Conservation (phyloP, 208 protist species). For the Paratrypanosoma confusum region DNA sequence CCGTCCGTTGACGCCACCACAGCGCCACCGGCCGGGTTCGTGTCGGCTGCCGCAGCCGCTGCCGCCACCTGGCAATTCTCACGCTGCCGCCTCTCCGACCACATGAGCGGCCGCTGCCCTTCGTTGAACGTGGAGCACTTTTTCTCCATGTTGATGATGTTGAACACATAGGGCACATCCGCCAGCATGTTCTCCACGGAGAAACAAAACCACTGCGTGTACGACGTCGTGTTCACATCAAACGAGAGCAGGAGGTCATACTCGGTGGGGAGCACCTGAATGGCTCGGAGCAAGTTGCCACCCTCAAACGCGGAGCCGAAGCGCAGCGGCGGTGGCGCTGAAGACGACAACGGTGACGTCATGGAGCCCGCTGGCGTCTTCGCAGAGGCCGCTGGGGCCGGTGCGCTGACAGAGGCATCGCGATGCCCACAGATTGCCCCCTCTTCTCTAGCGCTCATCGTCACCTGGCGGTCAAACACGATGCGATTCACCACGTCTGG, state of each 20-base stretch:
- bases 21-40: background rate
- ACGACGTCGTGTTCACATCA: constrained; percentile 91
- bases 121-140: constrained; percentile 90
- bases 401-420: too few relatives aligned
- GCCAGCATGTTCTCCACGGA: constrained; percentile 42
- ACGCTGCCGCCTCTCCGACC: constrained; percentile 7
- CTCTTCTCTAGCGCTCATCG: too few relatives aligned
- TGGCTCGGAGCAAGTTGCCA: constrained; percentile 90
- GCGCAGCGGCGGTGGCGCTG: constrained; percentile 12
- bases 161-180: constrained; percentile 88
- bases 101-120: constrained; percentile 87
- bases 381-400: too few relatives aligned
- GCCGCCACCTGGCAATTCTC: background rate
- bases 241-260: constrained; percentile 91
- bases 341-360: background rate
- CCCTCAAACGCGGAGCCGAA: constrained; percentile 92
- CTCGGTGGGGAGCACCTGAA: constrained; percentile 77
- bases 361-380: too few relatives aligned
- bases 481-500: too few relatives aligned
- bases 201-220: constrained; percentile 98
- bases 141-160: constrained; percentile 96
- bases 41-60: background rate
- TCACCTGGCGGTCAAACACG: too few relatives aligned
- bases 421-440: too few relatives aligned
- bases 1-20: background rate